Evolutionary conservation across 2,329 filamentous ascomycete genomes (phyloP).

Genomic region (Knufia fluminis): DNA sequence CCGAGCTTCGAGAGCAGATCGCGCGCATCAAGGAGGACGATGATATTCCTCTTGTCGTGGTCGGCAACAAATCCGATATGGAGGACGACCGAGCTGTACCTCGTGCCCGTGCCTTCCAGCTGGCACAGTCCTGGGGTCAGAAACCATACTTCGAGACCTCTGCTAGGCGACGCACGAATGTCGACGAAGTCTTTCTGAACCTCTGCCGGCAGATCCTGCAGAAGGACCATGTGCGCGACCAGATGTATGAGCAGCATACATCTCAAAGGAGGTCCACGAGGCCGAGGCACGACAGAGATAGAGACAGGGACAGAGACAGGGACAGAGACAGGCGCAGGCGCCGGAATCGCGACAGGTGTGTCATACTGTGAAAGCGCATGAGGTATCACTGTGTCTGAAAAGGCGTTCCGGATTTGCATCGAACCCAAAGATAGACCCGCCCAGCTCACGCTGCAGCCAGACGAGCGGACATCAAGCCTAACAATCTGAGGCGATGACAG

Average conservation of each 20-base stretch:
- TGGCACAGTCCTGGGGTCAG: conserved; percentile 78
- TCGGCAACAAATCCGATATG: conserved; percentile 84
- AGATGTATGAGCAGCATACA: conserved; percentile 26
- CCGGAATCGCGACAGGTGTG: conserved; percentile 28
- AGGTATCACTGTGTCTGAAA: not conserved
- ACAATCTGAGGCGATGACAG: not conserved
- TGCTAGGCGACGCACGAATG: conserved; percentile 72
- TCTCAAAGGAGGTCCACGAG: conserved; percentile 30
- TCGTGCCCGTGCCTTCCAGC: conserved; percentile 67
- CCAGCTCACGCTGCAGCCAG: conserved; percentile 7
- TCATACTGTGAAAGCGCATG: conserved; percentile 20
- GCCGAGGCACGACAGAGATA: too few species aligned
- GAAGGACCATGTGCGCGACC: conserved; percentile 46
- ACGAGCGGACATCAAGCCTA: not conserved
- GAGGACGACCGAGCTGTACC: conserved; percentile 76
- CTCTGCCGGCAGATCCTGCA: conserved; percentile 74
- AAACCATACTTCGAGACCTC: conserved; percentile 88
- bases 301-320: too few species aligned
- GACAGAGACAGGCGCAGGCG: conserved; percentile 27
- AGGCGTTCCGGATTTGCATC: too few species aligned
- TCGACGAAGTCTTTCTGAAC: conserved; percentile 82
- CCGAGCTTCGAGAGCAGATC: conserved; percentile 76
- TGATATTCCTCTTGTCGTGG: conserved; percentile 76
- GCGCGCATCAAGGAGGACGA: conserved; percentile 85
- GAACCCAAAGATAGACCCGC: conserved; percentile 3